A percentile compares a stretch with the other conserved stretches of the same genome.
These are phyloP conservation scores for Candida sp. DNA, from an alignment of 1,139 yeast genomes.

Conservation along the genomic window DNA sequence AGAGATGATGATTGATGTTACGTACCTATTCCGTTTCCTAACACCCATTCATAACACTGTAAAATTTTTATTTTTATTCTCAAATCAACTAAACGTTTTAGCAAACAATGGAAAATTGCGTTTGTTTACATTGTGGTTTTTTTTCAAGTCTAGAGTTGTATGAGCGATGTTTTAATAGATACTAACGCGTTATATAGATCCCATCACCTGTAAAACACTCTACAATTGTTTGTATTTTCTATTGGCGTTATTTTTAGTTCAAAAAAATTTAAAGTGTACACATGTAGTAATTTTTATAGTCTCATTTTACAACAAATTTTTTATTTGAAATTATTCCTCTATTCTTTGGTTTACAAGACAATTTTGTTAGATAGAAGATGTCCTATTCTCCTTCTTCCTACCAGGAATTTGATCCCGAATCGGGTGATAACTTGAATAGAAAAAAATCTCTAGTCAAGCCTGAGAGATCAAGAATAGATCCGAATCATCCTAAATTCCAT, in stretches of 20 bases:
- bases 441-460: conserved; percentile 76
- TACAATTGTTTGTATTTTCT: background rate
- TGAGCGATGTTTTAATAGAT: too few relatives aligned
- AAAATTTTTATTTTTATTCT: too few relatives aligned
- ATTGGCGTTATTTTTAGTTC: background rate
- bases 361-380: conserved; percentile 1
- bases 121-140: background rate
- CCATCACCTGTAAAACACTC: background rate
- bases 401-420: conserved; percentile 47
- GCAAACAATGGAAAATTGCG: background rate
- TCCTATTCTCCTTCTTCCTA: conserved; percentile 14
- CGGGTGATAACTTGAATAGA: conserved; percentile 44
- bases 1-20: too few relatives aligned
- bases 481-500: conserved; percentile 71
- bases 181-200: background rate
- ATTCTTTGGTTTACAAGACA: background rate
- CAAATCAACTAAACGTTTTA: background rate
- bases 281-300: background rate
- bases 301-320: background rate
- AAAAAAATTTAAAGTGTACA: background rate
- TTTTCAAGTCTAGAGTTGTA: background rate
- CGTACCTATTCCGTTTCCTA: too few relatives aligned
- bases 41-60: too few relatives aligned
- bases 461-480: conserved; percentile 67
- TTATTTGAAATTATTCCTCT: background rate